Base-by-base conservation (phyloP, 805 yeast species). In the Schwanniomyces occidentalis region DNA sequence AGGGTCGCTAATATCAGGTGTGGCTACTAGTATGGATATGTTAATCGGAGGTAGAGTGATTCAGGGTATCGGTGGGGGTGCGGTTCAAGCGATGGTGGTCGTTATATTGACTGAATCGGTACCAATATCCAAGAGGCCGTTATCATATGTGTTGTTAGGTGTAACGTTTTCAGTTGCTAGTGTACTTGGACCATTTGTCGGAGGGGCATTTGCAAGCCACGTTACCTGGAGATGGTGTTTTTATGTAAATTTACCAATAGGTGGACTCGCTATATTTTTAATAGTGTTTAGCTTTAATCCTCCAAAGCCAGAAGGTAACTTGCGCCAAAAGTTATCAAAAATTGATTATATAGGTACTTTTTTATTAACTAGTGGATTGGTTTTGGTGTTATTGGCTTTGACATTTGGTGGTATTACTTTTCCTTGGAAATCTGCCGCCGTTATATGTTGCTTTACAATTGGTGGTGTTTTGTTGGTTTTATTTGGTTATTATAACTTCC, bases 201-300 rank as follows among this genome's bases (percentile, higher is more conserved):
- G 87, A 9, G 88, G 88, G 19, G 80, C 78, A 0, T 73, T 83
- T 37, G 69, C 85, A 1, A 58, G 75, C 2, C 61, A 71, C 33
- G 76, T 70, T 4, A 60, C 76, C n/a, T 83, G 89, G 89, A 65
- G 89, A 48, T 82, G 89, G 87, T 78, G 86, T 48, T 84, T 82
- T 52, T 84, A 77, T 57, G 67, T 84, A 42, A 83, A 82, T 54
- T 54, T 84, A 23, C 86, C 88, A 3, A 56, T 81, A 22, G 85
- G 85, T 12, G 87, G 82, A 1, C 35, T 65, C 0, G 73, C 78
- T 0, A 49, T 68, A 13, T 49, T 52, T 0, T 43, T 67, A 6
- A 51, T 76, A 12, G 30, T 66, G 3, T 38, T 68, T 4, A 61
- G 69, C 13, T 71, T 75, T 51, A 60, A 66, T 19, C 79, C 82